A percentile compares a stretch with the other conserved stretches of the same genome.
Evolutionary conservation across 2,329 filamentous ascomycete species (phyloP).

Genomic region (Setomelanomma holmii): DNA sequence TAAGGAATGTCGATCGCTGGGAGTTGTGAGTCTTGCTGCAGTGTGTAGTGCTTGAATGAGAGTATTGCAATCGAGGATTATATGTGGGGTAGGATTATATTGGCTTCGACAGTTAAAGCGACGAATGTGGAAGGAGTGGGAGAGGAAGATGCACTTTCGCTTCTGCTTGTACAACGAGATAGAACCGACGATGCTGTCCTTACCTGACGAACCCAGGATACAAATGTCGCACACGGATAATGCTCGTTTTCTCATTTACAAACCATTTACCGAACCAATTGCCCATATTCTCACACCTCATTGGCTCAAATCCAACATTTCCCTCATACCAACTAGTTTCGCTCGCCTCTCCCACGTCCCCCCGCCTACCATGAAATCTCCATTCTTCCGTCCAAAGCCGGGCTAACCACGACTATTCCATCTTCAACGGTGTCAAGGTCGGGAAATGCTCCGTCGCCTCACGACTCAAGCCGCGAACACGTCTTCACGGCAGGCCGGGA

Average conservation of each 20-base stretch:
- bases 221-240: too few relatives aligned
- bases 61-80: too few relatives aligned
- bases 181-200: background rate
- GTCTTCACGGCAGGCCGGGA: conserved; percentile 15
- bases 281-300: too few relatives aligned
- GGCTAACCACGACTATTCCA: background rate
- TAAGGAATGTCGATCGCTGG: background rate
- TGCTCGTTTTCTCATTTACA: too few relatives aligned
- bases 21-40: background rate
- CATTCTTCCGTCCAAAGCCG: background rate
- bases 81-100: background rate
- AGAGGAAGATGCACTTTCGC: background rate
- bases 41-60: too few relatives aligned
- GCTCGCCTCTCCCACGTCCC: too few relatives aligned
- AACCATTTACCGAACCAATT: too few relatives aligned
- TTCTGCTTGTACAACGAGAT: background rate
- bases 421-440: background rate
- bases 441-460: background rate
- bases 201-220: too few relatives aligned
- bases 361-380: too few relatives aligned
- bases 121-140: background rate
- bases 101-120: too few relatives aligned
- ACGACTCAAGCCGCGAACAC: conserved; percentile 14
- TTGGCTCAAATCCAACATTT: too few relatives aligned
- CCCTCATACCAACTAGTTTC: too few relatives aligned